Evolutionary conservation across 2,329 filamentous ascomycete species (phyloP).

Genomic region (Emergomyces pasteurianus): DNA sequence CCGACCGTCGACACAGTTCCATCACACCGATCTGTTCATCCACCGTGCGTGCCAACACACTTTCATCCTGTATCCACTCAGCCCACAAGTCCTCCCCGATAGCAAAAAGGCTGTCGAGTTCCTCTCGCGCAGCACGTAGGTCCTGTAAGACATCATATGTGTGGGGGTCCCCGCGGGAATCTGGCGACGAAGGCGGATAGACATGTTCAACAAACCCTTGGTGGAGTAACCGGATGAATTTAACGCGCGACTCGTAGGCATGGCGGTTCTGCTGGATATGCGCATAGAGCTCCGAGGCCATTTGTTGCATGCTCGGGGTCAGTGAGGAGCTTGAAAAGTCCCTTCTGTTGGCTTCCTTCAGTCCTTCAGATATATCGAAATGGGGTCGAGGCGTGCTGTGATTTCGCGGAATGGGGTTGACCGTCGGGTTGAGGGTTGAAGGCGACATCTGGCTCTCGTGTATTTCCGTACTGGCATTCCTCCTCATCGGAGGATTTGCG

Average conservation of each 20-base stretch:
- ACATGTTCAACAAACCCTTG: slow-evolving; percentile 37
- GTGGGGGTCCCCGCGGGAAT: slow-evolving; percentile 33
- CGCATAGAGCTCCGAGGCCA: slow-evolving; percentile 29
- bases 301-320: slow-evolving; percentile 27
- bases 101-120: slow-evolving; percentile 51
- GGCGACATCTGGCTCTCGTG: slow-evolving; percentile 34
- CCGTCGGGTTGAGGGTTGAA: slow-evolving; percentile 29
- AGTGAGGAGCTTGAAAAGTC: slow-evolving; percentile 33
- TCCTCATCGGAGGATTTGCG: slow-evolving; percentile 26
- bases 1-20: slow-evolving; percentile 47
- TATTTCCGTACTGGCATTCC: slow-evolving; percentile 25
- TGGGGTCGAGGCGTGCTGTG: slow-evolving; percentile 32
- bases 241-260: slow-evolving; percentile 35
- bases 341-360: slow-evolving; percentile 26
- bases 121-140: slow-evolving; percentile 39
- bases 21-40: slow-evolving; percentile 48
- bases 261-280: slow-evolving; percentile 36
- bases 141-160: slow-evolving; percentile 37
- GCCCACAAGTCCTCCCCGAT: slow-evolving; percentile 52
- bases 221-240: slow-evolving; percentile 37
- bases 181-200: slow-evolving; percentile 33
- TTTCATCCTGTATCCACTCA: slow-evolving; percentile 53
- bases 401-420: slow-evolving; percentile 25
- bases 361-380: slow-evolving; percentile 33
- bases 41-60: slow-evolving; percentile 41